phyloP scores from a whole-genome alignment of 2,329 filamentous ascomycete genomes.

The Penicillium fuscoglaucum region DNA sequence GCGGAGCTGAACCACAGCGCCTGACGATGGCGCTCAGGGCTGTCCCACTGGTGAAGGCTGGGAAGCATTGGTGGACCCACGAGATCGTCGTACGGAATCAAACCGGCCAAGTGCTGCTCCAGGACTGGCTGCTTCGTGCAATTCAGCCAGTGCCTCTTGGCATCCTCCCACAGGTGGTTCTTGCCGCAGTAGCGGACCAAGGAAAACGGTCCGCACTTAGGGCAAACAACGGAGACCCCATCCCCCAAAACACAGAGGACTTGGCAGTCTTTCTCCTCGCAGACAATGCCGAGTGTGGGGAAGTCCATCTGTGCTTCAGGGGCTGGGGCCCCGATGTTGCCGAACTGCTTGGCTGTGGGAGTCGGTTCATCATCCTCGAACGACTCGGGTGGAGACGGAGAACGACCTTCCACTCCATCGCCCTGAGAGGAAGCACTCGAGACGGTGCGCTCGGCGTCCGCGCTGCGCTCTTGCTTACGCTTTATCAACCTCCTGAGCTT shows the following conservation, averaged over 20 bases:
- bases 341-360: slow-evolving; percentile 4
- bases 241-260: slow-evolving; percentile 36
- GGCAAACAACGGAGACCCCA: slow-evolving; percentile 37
- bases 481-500: background rate
- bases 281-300: slow-evolving; percentile 7
- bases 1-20: slow-evolving; percentile 33
- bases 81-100: slow-evolving; percentile 23
- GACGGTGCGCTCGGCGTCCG: background rate
- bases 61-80: slow-evolving; percentile 31
- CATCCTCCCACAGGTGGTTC: slow-evolving; percentile 37
- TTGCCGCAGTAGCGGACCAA: slow-evolving; percentile 42
- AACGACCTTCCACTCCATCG: background rate
- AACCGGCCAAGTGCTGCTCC: slow-evolving; percentile 20
- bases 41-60: slow-evolving; percentile 30
- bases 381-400: slow-evolving; percentile 2
- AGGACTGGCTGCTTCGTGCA: slow-evolving; percentile 28
- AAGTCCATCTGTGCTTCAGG: background rate
- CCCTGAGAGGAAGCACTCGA: background rate
- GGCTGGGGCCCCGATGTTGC: background rate
- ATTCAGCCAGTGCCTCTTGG: slow-evolving; percentile 37
- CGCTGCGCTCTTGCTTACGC: background rate
- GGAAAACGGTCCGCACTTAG: slow-evolving; percentile 42
- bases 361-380: background rate
- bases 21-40: slow-evolving; percentile 40
- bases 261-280: slow-evolving; percentile 29